Base-by-base conservation (phyloP, 2,329 filamentous ascomycete genomes). In the Cladosporium phlei region DNA sequence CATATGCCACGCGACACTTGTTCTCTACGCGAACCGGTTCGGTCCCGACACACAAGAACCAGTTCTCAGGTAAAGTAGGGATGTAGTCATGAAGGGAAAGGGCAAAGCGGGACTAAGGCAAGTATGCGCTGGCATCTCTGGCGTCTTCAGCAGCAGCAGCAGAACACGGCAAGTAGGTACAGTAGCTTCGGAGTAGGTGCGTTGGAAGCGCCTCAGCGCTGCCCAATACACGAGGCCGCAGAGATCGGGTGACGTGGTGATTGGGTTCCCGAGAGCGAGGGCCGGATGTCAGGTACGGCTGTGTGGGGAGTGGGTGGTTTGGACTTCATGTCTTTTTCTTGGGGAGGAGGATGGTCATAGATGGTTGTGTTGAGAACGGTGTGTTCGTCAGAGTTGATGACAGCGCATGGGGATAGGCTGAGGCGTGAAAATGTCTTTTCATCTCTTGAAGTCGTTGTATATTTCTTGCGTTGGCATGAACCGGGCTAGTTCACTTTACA, bases 221-320 rank as follows among this genome's bases (percentile, higher is more conserved):
- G 42, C 42, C 42, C 42, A 45, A 45, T 45, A 45, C 42, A 45
- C 42, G 42, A 45, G 32, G 42, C 42, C 32, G 14, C 14, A 35
- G 17, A 24, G 32, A 29, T 22, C 16, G 29, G 40, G 32, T 37
- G 42, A 37, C 32, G 42, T 45, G 42, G 42, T 45, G 42, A 45
- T 45, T 45, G 42, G 42, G 32, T 27, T 45, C 42, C 42, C 42
- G 32, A 37, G 22, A 11, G 7, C 2, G 22, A 45, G 42, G 42
- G 32, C 16, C 22, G 8, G 32, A 45, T 45, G 42, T 28, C 42
- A 45, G 42, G 42, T 37, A 45, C 42, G 42, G 22, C 10, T 28
- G 42, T 17, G 42, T 28, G 32, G 22, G 30, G 42, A 45, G 42
- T 45, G 42, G 42, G 22, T 22, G 32, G 17, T 34, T 37, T 45